These are phyloP conservation scores for Truncatella angustata DNA, from an alignment of 2,329 filamentous ascomycete species.

Conservation along the genomic window DNA sequence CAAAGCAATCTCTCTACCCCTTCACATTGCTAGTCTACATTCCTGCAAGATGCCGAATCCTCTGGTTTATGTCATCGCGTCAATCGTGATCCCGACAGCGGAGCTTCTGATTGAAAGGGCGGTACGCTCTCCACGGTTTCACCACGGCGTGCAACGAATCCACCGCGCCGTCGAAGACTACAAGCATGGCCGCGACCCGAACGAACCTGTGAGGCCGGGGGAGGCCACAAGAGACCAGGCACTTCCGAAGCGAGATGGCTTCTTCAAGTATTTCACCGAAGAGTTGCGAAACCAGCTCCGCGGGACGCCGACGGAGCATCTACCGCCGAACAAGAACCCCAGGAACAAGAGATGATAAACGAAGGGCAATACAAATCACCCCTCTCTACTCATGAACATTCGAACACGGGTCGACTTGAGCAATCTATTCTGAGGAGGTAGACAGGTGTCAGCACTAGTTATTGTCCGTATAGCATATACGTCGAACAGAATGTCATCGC, in stretches of 20 bases:
- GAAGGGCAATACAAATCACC: not conserved
- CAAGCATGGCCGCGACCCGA: conserved; percentile 47
- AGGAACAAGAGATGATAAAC: not conserved
- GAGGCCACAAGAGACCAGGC: conserved; percentile 46
- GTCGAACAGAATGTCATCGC: too few relatives aligned
- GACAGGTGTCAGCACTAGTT: too few relatives aligned
- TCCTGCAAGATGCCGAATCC: conserved; percentile 3
- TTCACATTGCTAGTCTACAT: not conserved
- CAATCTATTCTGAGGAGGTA: too few relatives aligned
- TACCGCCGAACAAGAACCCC: not conserved
- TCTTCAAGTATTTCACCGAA: conserved; percentile 47
- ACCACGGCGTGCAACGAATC: conserved; percentile 51
- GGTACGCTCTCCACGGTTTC: conserved; percentile 45
- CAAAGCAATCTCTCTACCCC: not conserved
- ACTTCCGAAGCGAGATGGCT: conserved; percentile 21
- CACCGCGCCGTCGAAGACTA: conserved; percentile 49
- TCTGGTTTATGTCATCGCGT: not conserved
- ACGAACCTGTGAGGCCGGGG: conserved; percentile 49
- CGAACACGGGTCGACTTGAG: not conserved
- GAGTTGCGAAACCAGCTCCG: conserved; percentile 50
- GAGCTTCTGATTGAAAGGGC: too few relatives aligned
- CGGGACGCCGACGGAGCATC: conserved; percentile 33
- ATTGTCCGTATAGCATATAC: too few relatives aligned
- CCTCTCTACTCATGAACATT: too few relatives aligned
- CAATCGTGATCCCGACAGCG: not conserved